Evolutionary conservation across 805 yeast genomes (phyloP), one percentile per base, ranked within the genome.

Genomic region (Candida odintsovae): DNA sequence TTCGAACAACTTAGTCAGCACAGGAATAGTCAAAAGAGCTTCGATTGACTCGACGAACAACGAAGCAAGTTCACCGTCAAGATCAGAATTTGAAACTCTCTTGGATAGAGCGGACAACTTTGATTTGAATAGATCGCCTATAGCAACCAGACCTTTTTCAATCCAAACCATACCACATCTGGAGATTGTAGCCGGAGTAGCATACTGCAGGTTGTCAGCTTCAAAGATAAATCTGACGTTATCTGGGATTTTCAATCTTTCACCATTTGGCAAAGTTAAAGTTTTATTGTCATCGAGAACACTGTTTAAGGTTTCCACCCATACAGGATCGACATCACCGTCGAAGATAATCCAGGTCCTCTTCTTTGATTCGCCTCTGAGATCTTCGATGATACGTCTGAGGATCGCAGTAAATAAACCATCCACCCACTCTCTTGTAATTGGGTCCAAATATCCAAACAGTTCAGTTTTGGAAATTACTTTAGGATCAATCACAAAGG

Each of bases 351-450:
- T 74, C 94, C 96, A 90, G 15, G 81, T 72, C 3, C 72, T 63
- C 48, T 75, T 79, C 2, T 66, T 51, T 9, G 61, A 54, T 50
- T 85, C 90, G 1, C 88, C 89, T 39, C 85, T 67, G 15, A 76
- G 53, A 50, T 82, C 82, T 3, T 72, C 75, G 23, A 60, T 61
- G 0, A 84, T 73, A 43, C 69, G 71, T 51, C 98, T 69, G 38
- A 92, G 56, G 8, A 83, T 72, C 10, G 77, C 63, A 0, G 96
- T 86, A 43, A 90, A 74, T 10, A 90, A 58, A 6, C 98, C 98
- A 65, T 92, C 98, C 1, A 76, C 77, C 97, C 97, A 92, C 44
- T 92, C 97, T 26, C 96, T 68, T 0, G 97, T 90, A 0, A 87
- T 73, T 1, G 75, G 64, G 53, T 90, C 95, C 31, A 90, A 62